Evolutionary conservation across 2,329 filamentous ascomycete genomes (phyloP).

Genomic region (Acephala macrosclerotiorum): DNA sequence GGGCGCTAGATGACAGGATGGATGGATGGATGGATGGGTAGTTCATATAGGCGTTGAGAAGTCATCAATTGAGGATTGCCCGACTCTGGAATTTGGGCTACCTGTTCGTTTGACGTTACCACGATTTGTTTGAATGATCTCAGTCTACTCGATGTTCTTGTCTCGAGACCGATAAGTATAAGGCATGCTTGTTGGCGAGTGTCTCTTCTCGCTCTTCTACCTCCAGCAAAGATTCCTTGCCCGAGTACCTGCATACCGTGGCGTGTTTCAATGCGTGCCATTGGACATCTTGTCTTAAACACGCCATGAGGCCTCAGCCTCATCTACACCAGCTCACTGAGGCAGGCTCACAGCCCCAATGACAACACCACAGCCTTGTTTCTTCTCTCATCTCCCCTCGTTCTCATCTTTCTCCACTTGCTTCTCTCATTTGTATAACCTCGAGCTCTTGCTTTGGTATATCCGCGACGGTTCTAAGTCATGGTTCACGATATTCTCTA

Average conservation of each 20-base stretch:
- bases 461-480: neutral
- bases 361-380: neutral
- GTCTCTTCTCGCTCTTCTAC: no score
- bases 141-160: no score
- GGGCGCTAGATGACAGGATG: no score
- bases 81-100: neutral
- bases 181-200: neutral
- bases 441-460: neutral
- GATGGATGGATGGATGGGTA: neutral
- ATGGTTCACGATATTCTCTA: neutral
- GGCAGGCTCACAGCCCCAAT: neutral
- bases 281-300: neutral
- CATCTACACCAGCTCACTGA: conserved; percentile 1
- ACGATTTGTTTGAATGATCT: no score
- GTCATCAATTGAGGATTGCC: conserved; percentile 8
- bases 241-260: neutral
- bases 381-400: neutral
- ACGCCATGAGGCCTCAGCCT: neutral
- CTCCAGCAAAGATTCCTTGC: neutral
- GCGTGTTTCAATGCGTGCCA: neutral
- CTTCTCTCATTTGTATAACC: neutral
- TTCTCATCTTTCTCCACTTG: neutral
- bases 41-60: conserved; percentile 12
- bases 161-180: neutral
- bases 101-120: neutral